These are phyloP conservation scores for Cordyceps farinosa DNA, from an alignment of 2,329 filamentous ascomycete genomes.

Conservation along the genomic window DNA sequence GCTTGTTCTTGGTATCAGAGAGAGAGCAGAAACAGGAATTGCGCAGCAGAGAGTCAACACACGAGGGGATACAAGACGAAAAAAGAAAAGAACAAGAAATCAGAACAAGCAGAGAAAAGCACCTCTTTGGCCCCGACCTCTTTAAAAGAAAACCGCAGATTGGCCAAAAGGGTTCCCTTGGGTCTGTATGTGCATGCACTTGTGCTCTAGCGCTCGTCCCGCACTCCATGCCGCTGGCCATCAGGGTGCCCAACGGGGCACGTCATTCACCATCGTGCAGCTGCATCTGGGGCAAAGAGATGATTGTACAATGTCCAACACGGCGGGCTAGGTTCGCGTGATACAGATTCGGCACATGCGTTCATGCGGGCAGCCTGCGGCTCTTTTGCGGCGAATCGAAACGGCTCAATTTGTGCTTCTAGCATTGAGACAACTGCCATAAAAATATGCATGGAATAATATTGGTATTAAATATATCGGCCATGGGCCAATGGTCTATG, in stretches of 20 bases:
- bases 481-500: not conserved
- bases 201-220: slow-evolving; percentile 2
- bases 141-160: not conserved
- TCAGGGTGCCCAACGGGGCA: slow-evolving; percentile 8
- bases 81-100: not conserved
- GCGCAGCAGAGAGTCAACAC: not conserved
- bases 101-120: not conserved
- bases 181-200: not conserved
- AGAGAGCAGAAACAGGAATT: not conserved
- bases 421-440: not conserved
- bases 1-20: not conserved
- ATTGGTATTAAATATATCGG: not conserved
- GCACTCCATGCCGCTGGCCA: slow-evolving; percentile 4
- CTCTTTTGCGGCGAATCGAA: no score
- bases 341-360: not conserved
- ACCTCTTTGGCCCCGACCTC: not conserved
- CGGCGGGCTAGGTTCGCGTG: not conserved
- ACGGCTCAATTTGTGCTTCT: not conserved
- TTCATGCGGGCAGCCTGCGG: not conserved
- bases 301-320: no score
- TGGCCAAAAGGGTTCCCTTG: slow-evolving; percentile 14
- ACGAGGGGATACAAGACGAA: not conserved
- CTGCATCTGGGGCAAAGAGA: not conserved
- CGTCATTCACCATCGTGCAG: not conserved
- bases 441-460: not conserved